Evolutionary conservation across 441 rosid species (phyloP), one percentile per base, ranked within the genome.

Genomic region (Gossypium laxum): DNA sequence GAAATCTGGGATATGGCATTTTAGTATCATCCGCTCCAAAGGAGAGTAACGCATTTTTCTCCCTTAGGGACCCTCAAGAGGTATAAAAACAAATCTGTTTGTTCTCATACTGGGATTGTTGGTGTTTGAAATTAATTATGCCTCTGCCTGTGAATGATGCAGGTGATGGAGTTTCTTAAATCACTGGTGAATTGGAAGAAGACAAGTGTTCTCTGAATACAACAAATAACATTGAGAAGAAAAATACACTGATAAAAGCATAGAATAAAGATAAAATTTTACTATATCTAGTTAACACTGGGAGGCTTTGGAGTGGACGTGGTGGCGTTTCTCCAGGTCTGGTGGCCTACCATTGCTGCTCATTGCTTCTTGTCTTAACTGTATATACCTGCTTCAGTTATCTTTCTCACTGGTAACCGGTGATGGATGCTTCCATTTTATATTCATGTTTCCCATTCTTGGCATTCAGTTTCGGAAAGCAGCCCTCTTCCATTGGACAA

Each of bases 121-220:
- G 18, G 21, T 64, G 22, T 69, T 22, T 57, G 73, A 57, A 38
- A 43, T 43, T 70, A 41, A 70, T 26, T 10, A 41, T 45, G 56
- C 55, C 1, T 14, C 24, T 63, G 45, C 54, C 47, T 70, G 22
- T 51, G 47, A 41, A 57, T 34, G 30, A 52, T 78, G 50, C 75
- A 94, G 97, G 98, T 94, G 17, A 87, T 89, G 97, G 91, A 88
- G 88, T 89, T 91, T 81, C 89, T 94, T 51, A 78, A 85, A 50
- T 79, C 85, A 43, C 77, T 91, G 75, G 96, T 84, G 77, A 72
- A 8, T 41, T 91, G 93, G 96, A 89, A 89, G 89, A 80, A 83
- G 76, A 79, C 88, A 7, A 81, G 83, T 59, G 84, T 72, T 67
- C 79, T 81, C 60, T 87, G 73, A 77, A 80, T 59, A 50, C 67